Conservation (phyloP, 2,329 filamentous ascomycete species). For the Monosporascus sp. region DNA sequence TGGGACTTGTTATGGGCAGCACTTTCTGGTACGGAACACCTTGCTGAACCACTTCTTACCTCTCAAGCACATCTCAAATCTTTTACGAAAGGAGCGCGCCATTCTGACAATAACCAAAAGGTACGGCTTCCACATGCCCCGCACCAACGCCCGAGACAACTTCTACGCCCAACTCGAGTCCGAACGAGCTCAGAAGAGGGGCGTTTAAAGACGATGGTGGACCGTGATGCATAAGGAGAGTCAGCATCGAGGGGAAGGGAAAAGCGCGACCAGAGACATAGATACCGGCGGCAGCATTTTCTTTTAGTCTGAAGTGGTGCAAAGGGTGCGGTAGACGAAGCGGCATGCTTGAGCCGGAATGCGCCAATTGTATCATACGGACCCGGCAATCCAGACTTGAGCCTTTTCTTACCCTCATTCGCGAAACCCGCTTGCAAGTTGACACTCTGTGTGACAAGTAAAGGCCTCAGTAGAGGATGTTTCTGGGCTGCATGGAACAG, state of each 20-base stretch:
- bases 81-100: neutral
- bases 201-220: constrained; percentile 5
- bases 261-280: neutral
- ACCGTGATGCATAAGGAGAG: neutral
- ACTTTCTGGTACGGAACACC: constrained; percentile 47
- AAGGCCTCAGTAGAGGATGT: too few relatives aligned
- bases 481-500: too few relatives aligned
- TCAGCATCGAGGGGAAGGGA: neutral
- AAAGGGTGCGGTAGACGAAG: constrained; percentile 10
- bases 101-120: constrained; percentile 28
- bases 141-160: constrained; percentile 52
- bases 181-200: constrained; percentile 39
- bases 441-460: too few relatives aligned
- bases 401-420: constrained; percentile 1
- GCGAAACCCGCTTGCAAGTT: too few relatives aligned
- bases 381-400: constrained; percentile 13
- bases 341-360: constrained; percentile 10
- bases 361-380: constrained; percentile 20
- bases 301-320: constrained; percentile 4
- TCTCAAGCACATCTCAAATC: neutral
- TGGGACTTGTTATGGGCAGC: constrained; percentile 50
- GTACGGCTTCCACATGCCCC: constrained; percentile 59
- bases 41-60: neutral
- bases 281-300: neutral
- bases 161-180: constrained; percentile 55